Base-by-base conservation (phyloP, 192 early-diverging fungal genomes). In the Coemansia nantahalensis region DNA sequence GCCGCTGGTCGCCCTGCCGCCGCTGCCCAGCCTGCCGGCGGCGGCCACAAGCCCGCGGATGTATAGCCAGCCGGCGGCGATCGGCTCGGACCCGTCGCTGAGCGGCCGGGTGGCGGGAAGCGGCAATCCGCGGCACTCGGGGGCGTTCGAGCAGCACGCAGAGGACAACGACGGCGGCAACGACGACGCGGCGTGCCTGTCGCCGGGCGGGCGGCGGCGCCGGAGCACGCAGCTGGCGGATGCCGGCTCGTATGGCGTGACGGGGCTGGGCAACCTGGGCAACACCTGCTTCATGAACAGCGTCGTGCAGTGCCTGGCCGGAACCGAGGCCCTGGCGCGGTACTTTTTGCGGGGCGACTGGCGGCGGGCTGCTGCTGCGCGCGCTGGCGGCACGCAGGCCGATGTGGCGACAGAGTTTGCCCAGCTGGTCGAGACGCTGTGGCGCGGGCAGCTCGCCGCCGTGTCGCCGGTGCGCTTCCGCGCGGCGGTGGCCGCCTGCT, bases 211-310 rank as follows among this genome's bases (percentile, higher is more conserved):
- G 31, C 45, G 31, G 15, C 39, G 19, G 33, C 38, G 33, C 7
- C 18, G 55, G 32, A 37, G 26, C 9, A 52, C 59, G 13, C 59
- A 61, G 33, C 37, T 61, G 13, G 52, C 59, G 9, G 80, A 80
- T n/a, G 63, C 79, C 0, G 69, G 56, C 10, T 37, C 72, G 22
- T 82, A 83, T 40, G 87, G 86, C 12, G 79, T 79, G 8, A 85
- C 86, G 0, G 88, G 90, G 22, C 54, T 92, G 56, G 84, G 81
- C 32, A 92, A 92, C 60, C 60, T 92, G 46, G 90, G 90, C 47
- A 92, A 90, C 58, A 92, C 90, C 5, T 92, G 90, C 49, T 92
- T 82, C 56, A 90, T 90, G 90, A 92, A 92, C 62, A 83, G 87
- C 33, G 80, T 89, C 31, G 80, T 92, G 39, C 90, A 92, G 51